Conservation (phyloP, 352 stramenopile genomes). For the Elongisporangium undulatum region DNA sequence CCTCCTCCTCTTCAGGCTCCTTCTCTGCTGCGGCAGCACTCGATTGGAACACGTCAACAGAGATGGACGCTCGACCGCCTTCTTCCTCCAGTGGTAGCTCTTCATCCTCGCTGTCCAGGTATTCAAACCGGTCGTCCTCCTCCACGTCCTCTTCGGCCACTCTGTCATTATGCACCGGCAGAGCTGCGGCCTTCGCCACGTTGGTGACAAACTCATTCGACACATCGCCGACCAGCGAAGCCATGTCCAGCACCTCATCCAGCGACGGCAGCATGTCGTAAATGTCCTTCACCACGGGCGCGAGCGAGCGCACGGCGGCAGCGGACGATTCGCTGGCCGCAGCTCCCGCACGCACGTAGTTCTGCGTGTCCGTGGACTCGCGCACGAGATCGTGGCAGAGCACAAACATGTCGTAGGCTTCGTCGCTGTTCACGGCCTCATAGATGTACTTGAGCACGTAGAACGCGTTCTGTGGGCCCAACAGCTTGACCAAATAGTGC, state of each 20-base stretch:
- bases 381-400: constrained; percentile 58
- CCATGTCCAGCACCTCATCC: constrained; percentile 56
- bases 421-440: constrained; percentile 72
- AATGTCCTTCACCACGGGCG: constrained; percentile 37
- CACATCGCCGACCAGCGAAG: constrained; percentile 50
- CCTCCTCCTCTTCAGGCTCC: constrained; percentile 7
- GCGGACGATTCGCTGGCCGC: constrained; percentile 25
- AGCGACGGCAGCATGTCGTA: constrained; percentile 60
- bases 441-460: constrained; percentile 69
- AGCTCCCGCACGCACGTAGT: constrained; percentile 48
- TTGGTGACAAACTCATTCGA: constrained; percentile 36
- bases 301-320: constrained; percentile 37
- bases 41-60: constrained; percentile 12
- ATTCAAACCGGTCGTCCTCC: constrained; percentile 29
- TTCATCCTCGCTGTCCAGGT: constrained; percentile 16
- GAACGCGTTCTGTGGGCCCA: constrained; percentile 72
- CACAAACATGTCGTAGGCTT: constrained; percentile 60
- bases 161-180: not conserved
- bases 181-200: not conserved
- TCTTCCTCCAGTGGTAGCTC: constrained; percentile 4
- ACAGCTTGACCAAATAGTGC: constrained; percentile 41
- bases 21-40: not conserved
- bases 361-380: constrained; percentile 55
- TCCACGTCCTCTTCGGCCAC: constrained; percentile 5
- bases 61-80: constrained; percentile 11